Conservation (phyloP, 2,329 filamentous ascomycete species). For the Plenodomus lindquistii region DNA sequence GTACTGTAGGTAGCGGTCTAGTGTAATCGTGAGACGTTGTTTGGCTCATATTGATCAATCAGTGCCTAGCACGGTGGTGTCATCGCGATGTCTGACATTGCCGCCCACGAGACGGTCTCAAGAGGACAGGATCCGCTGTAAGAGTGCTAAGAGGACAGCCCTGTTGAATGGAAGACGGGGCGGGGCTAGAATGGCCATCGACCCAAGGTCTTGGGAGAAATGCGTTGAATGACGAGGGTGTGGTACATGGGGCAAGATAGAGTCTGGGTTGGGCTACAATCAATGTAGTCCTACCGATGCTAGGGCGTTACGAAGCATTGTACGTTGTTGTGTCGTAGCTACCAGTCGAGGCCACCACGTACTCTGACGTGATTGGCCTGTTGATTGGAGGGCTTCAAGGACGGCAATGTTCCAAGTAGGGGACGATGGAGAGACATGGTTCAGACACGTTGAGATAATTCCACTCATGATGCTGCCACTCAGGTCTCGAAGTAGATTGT, state of each 20-base stretch:
- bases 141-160: neutral
- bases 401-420: slow-evolving; percentile 11
- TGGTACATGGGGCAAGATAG: slow-evolving; percentile 1
- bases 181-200: neutral
- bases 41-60: neutral
- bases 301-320: slow-evolving; percentile 12
- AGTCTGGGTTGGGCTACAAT: neutral
- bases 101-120: neutral
- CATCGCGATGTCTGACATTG: neutral
- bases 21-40: neutral
- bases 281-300: neutral
- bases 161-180: slow-evolving; percentile 10
- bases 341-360: slow-evolving; percentile 31
- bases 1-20: neutral
- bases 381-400: slow-evolving; percentile 5
- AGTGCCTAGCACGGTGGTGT: neutral
- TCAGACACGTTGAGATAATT: neutral
- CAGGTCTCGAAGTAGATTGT: too few relatives aligned
- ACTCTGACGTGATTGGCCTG: slow-evolving; percentile 30
- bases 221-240: slow-evolving; percentile 7
- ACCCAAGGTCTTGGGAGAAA: neutral
- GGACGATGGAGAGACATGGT: neutral
- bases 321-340: slow-evolving; percentile 28
- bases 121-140: neutral
- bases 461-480: too few relatives aligned